A percentile compares a stretch with the other conserved stretches of the same genome.
Conservation (phyloP, 257 asterid genomes). For the Penstemon davidsonii region DNA sequence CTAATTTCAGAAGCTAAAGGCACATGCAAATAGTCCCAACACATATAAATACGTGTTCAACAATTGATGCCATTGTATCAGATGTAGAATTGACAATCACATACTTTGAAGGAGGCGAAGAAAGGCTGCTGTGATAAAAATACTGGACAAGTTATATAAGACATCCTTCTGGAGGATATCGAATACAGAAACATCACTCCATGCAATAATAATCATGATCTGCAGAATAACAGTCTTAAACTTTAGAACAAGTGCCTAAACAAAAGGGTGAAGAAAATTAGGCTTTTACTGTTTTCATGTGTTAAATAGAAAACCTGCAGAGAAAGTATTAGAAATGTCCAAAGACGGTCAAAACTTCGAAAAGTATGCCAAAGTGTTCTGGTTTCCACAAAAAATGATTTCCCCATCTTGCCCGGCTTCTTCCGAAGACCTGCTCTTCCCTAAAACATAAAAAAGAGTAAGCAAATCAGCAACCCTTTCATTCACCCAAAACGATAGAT, state of each 20-base stretch:
- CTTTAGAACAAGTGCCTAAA: constrained; percentile 27
- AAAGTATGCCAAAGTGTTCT: constrained; percentile 71
- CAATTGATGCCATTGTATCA: no score
- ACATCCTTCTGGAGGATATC: constrained; percentile 60
- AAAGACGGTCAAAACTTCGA: constrained; percentile 69
- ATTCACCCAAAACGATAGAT: no score
- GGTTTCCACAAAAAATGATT: constrained; percentile 72
- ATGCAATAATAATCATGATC: constrained; percentile 65
- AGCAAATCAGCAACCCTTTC: constrained; percentile 11
- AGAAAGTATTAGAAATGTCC: constrained; percentile 62
- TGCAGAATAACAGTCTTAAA: constrained; percentile 41
- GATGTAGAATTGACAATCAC: constrained; percentile 28
- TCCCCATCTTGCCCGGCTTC: constrained; percentile 52
- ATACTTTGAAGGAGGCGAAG: constrained; percentile 91
- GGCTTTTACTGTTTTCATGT: constrained; percentile 28
- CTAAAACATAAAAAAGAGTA: constrained; percentile 32
- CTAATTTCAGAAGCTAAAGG: constrained; percentile 19
- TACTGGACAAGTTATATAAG: constrained; percentile 64
- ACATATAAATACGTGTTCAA: no score
- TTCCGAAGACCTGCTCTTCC: constrained; percentile 35
- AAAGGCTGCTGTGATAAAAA: constrained; percentile 86
- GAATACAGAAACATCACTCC: constrained; percentile 59
- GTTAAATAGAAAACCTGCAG: constrained; percentile 45
- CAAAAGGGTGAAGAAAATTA: not conserved
- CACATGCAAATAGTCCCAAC: not conserved